Conservation (phyloP, 495 filamentous ascomycete species). For the Darksidea phi region DNA sequence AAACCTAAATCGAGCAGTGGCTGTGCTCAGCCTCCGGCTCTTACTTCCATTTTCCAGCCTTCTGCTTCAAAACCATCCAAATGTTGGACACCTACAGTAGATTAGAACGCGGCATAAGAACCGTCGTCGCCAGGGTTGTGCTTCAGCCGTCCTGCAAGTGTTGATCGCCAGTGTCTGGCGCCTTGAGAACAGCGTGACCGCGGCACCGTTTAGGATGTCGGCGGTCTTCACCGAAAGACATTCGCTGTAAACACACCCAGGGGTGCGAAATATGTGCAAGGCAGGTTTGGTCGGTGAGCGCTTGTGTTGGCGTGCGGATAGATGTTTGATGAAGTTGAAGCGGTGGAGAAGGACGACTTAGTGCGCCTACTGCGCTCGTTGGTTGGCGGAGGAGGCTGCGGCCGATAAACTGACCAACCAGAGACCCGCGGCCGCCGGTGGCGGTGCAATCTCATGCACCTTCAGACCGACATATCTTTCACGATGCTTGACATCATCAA, state of each 20-base stretch:
- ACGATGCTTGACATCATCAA: constrained; percentile 12
- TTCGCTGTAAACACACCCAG: too few species aligned
- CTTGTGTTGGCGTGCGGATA: too few species aligned
- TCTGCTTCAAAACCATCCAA: constrained; percentile 12
- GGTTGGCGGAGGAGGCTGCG: too few species aligned
- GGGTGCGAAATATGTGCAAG: not conserved
- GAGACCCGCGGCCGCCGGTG: too few species aligned
- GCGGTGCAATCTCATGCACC: not conserved
- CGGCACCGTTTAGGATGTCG: not conserved
- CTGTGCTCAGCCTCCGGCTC: constrained; percentile 36
- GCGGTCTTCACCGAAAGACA: constrained; percentile 15
- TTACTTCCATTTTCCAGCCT: constrained; percentile 8
- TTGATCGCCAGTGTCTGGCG: constrained; percentile 13
- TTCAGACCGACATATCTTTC: constrained; percentile 1
- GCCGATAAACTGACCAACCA: too few species aligned
- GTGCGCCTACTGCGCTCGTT: too few species aligned
- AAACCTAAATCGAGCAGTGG: constrained; percentile 25
- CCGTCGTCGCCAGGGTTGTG: not conserved
- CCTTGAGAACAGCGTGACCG: constrained; percentile 11
- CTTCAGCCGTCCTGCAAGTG: constrained; percentile 12
- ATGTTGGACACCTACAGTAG: not conserved
- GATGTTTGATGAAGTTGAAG: too few species aligned
- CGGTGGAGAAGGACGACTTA: too few species aligned
- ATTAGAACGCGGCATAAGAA: constrained; percentile 3
- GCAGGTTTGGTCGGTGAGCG: not conserved